A percentile compares a stretch with the other conserved stretches of the same genome.
Evolutionary conservation across 108 stramenopile genomes (phyloP).

Genomic region (Cylindrotheca closterium): DNA sequence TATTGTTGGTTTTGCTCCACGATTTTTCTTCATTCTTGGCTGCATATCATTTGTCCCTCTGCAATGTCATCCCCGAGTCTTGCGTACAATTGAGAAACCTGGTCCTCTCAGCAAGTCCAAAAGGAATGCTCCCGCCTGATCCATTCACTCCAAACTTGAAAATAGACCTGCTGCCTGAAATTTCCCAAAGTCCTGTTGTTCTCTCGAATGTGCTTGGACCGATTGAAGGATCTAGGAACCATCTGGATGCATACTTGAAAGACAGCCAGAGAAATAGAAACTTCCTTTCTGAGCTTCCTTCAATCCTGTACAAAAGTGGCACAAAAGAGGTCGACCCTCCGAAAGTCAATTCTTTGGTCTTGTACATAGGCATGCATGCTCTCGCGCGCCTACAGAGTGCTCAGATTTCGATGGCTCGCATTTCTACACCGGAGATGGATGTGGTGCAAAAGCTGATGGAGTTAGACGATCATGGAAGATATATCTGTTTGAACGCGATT

Average conservation of each 20-base stretch:
- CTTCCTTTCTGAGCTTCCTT: slow-evolving; percentile 77
- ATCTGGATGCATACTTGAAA: slow-evolving; percentile 91
- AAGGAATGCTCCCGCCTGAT: slow-evolving; percentile 96
- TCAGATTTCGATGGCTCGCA: slow-evolving; percentile 71
- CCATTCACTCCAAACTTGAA: slow-evolving; percentile 99
- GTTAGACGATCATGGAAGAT: slow-evolving; percentile 91
- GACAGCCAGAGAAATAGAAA: slow-evolving; percentile 77
- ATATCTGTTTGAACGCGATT: slow-evolving; percentile 96
- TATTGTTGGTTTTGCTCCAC: slow-evolving; percentile 96
- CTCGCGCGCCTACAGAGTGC: slow-evolving; percentile 78
- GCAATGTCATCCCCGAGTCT: slow-evolving; percentile 96
- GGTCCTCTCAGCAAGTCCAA: slow-evolving; percentile 95
- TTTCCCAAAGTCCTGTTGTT: slow-evolving; percentile 85
- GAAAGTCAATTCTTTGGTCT: slow-evolving; percentile 91
- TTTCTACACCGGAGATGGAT: slow-evolving; percentile 78
- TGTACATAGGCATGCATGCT: slow-evolving; percentile 93
- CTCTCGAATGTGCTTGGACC: slow-evolving; percentile 86
- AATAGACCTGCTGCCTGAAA: slow-evolving; percentile 96
- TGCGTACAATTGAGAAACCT: slow-evolving; percentile 99
- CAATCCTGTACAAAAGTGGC: slow-evolving; percentile 66
- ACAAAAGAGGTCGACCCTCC: slow-evolving; percentile 80
- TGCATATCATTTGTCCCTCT: slow-evolving; percentile 95
- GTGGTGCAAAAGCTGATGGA: slow-evolving; percentile 89
- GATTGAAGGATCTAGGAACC: slow-evolving; percentile 64
- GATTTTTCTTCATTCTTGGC: slow-evolving; percentile 98